Base-by-base conservation (phyloP, 495 filamentous ascomycete species). In the Aeminium ludgeri region DNA sequence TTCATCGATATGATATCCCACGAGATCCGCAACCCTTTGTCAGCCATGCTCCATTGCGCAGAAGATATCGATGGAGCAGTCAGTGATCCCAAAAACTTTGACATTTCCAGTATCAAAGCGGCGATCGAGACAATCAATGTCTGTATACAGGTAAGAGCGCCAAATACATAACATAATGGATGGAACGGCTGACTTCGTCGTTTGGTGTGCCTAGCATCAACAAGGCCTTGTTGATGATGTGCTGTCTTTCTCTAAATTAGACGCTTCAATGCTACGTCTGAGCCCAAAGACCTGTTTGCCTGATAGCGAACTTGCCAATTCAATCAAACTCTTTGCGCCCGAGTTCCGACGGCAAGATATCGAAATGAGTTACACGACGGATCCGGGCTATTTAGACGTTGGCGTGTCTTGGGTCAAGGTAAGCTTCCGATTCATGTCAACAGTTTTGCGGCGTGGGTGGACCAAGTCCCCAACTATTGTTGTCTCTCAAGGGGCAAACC, bases 11-110 rank as follows among this genome's bases (percentile, higher is more conserved):
- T 45, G 30, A 52, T 43, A 15, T 40, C 46, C 1, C 52, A 58
- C 37, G 54, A 61, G 43, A 59, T 59, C 28, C 44, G 59, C 7
- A 62, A 62, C 37, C 59, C 59, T 1, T 48, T 62, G 6, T 54
- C 48, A 27, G 59, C 57, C 5, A 52, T 62, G 2, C 20, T 62
- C 10, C 59, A 62, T 41, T 49, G 55, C 31, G 43, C 55, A 11
- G 57, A 62, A 29, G 57, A 59, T 23, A 54, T 59, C 11, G 51
- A 50, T 32, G 50, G 54, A 3, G 37, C 49, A 1, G 43, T 43
- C n/a, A 51, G 33, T 17, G 35, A 17, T 13, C 18, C n/a, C 27
- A 23, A 51, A 17, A 16, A n/a, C n/a, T n/a, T 36, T 20, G 39
- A 36, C 23, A 36, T 53, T n/a, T 20, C 36, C 4, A 44, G 49